Evolutionary conservation across 805 yeast species (phyloP), one percentile per base, ranked within the genome.

Genomic region (Middelhovenomyces tepae): DNA sequence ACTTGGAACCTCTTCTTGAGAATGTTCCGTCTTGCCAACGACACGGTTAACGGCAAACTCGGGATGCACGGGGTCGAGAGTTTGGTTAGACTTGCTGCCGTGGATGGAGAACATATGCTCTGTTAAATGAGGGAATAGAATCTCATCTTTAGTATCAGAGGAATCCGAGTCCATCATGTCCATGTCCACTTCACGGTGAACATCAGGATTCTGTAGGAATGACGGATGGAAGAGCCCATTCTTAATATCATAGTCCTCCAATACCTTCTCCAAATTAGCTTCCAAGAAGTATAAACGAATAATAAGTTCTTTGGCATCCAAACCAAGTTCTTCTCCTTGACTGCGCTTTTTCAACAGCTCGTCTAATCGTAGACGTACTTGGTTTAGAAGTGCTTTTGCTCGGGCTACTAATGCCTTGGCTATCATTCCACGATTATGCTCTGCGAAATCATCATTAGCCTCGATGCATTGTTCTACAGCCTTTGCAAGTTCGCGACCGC

Each of bases 241-340:
- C n/a, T n/a, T n/a, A n/a, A n/a, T n/a, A 27, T 42, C 43, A 21
- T 43, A 47, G 29, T 38, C 25, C 16, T 37, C 64, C 19, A 65
- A 42, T 16, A 70, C 64, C 47, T 78, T 77, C 27, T 70, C 71
- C 35, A 85, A 62, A 7, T 84, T 76, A 11, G 79, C 72, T 47
- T 80, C 86, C 45, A 84, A 62, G 36, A 78, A 72, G 29, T 78
- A 66, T 37, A 83, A 65, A 42, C 87, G 62, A 20, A 85, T 62
- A 26, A 84, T 59, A 13, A 80, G 68, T 51, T 85, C 94, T 52
- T 82, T 81, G 22, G 86, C 93, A 44, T 77, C 76, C 8, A 73
- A 40, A 16, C 70, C 74, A 41, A 84, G 61, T 40, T 70, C 67
- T 24, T 67, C 68, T n/a, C n/a, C n/a, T 22, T 67, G 60, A 31